Percentiles rank a stretch among this genome's conserved stretches.
phyloP scores from a whole-genome alignment of 345 rosid species.

The Boechera retrofracta region DNA sequence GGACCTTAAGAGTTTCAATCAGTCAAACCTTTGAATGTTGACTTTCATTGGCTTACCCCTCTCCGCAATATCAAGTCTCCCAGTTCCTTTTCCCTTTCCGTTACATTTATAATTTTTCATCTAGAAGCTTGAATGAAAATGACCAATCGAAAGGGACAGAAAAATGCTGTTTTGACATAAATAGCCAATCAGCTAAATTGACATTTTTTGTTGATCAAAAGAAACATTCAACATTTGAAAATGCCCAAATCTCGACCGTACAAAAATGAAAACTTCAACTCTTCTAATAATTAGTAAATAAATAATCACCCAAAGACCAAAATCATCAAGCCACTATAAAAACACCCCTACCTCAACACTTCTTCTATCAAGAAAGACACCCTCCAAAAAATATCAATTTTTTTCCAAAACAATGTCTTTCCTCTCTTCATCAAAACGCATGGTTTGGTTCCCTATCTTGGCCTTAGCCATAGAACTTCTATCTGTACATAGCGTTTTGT shows the following conservation, averaged over 20 bases:
- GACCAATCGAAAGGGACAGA: background rate
- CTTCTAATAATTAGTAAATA: conserved; percentile 7
- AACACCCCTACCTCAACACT: conserved; percentile 14
- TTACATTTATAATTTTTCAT: background rate
- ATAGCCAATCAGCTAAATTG: conserved; percentile 11
- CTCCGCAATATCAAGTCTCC: background rate
- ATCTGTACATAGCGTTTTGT: conserved; percentile 17
- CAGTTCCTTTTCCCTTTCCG: background rate
- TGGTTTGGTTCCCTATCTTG: conserved; percentile 25
- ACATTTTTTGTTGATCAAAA: conserved; percentile 1
- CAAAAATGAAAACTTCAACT: conserved; percentile 40
- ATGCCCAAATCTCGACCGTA: conserved; percentile 8
- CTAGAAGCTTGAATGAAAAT: conserved; percentile 3
- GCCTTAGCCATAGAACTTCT: conserved; percentile 38
- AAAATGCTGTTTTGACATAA: conserved; percentile 22
- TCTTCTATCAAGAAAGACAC: background rate
- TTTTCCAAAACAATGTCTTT: conserved; percentile 41
- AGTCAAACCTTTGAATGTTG: conserved; percentile 35
- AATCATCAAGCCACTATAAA: conserved; percentile 21
- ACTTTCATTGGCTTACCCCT: conserved; percentile 5
- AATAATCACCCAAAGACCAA: conserved; percentile 20
- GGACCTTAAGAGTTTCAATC: conserved; percentile 19
- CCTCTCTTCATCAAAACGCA: background rate
- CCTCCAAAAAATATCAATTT: background rate
- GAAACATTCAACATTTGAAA: conserved; percentile 20